A percentile compares a stretch with the other conserved stretches of the same genome.
These are phyloP conservation scores for Spergularia azorica DNA, from an alignment of 179 eudicot genomes.

Conservation along the genomic window DNA sequence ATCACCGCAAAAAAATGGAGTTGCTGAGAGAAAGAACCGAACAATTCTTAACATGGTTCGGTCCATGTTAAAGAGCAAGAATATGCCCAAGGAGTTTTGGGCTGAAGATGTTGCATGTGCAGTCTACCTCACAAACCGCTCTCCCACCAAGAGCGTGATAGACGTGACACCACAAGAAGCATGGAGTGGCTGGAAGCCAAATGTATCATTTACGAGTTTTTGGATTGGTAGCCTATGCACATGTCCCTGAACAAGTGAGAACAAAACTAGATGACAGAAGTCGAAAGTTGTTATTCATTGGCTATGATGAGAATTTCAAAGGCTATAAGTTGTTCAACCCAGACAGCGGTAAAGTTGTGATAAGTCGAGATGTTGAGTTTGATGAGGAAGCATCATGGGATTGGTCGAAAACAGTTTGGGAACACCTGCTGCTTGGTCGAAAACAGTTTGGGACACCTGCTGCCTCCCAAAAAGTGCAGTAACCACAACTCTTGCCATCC, in stretches of 20 bases:
- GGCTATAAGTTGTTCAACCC: constrained; percentile 7
- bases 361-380: background rate
- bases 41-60: constrained; percentile 13
- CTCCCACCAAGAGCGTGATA: background rate
- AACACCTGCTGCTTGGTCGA: too few species aligned
- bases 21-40: constrained; percentile 5
- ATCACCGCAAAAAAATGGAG: constrained; percentile 6
- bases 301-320: constrained; percentile 8
- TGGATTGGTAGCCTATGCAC: constrained; percentile 6
- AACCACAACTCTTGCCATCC: too few species aligned
- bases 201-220: constrained; percentile 7
- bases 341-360: background rate
- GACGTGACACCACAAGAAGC: background rate
- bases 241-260: background rate
- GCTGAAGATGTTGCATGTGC: background rate
- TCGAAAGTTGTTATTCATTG: constrained; percentile 1
- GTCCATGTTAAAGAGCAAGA: constrained; percentile 12
- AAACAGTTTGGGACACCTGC: too few species aligned
- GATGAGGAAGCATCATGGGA: background rate
- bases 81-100: constrained; percentile 13
- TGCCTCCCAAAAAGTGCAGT: too few species aligned
- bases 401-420: background rate
- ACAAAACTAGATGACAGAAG: background rate
- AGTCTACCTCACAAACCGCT: background rate
- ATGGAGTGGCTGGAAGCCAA: constrained; percentile 11